Conservation (phyloP, 2,329 filamentous ascomycete genomes). For the Macrophomina tecta region DNA sequence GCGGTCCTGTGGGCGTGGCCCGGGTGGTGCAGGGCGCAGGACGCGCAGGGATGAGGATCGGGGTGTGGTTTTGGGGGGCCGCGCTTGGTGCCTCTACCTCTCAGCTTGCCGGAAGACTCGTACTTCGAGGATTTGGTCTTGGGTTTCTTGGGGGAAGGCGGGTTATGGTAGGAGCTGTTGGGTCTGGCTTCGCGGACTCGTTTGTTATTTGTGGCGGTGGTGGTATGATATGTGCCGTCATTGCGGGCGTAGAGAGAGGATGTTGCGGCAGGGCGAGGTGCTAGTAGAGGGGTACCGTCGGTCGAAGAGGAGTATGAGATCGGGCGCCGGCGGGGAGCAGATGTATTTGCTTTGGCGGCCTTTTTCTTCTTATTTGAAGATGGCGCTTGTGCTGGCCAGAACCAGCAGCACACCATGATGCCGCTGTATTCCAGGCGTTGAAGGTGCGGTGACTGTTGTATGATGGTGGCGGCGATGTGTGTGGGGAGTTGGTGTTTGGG, state of each 20-base stretch:
- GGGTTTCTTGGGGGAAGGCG: constrained; percentile 7
- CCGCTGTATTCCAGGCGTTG: neutral
- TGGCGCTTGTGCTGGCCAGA: constrained; percentile 2
- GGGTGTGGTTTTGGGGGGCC: constrained; percentile 3
- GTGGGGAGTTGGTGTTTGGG: neutral
- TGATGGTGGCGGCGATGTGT: neutral
- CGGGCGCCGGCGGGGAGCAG: neutral
- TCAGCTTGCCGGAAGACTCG: constrained; percentile 7
- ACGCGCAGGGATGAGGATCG: constrained; percentile 8
- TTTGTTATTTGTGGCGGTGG: constrained; percentile 10
- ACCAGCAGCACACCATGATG: constrained; percentile 17
- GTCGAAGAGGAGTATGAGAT: neutral
- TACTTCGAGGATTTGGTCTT: neutral
- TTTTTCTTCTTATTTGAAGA: constrained; percentile 9
- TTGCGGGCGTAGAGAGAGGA: constrained; percentile 15
- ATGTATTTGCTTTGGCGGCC: neutral
- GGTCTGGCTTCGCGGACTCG: constrained; percentile 9
- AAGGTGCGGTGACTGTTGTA: neutral
- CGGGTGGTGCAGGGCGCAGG: constrained; percentile 19
- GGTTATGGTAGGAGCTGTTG: neutral
- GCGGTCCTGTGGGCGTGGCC: constrained; percentile 5
- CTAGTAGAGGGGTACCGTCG: constrained; percentile 6
- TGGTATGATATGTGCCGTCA: neutral
- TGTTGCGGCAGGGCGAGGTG: constrained; percentile 11
- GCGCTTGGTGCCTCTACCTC: constrained; percentile 14